A percentile compares a stretch with the other conserved stretches of the same genome.
phyloP scores from a whole-genome alignment of 1,284 basidiomycete genomes.

The Cutaneotrichosporon cutaneum region DNA sequence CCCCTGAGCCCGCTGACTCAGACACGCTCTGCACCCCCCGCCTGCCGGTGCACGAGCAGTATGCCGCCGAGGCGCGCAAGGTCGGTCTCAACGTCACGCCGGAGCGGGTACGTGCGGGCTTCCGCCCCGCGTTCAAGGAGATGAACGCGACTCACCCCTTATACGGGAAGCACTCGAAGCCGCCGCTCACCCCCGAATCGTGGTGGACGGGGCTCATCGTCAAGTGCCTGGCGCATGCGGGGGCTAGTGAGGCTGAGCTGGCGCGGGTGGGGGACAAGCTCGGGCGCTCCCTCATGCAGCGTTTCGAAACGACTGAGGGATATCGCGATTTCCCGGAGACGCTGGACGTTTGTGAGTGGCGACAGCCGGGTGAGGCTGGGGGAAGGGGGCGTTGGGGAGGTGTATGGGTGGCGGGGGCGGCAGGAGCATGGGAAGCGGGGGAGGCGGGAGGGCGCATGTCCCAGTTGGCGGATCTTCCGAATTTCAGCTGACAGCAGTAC shows the following conservation, averaged over 20 bases:
- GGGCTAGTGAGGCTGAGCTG: conserved; percentile 35
- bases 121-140: conserved; percentile 51
- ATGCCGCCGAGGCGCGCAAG: conserved; percentile 48
- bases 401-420: not conserved
- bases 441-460: too few species aligned
- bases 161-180: conserved; percentile 45
- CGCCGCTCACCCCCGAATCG: conserved; percentile 42
- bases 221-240: conserved; percentile 43
- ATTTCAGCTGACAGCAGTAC: conserved; percentile 34
- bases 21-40: conserved; percentile 53
- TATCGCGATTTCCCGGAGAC: conserved; percentile 50
- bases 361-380: not conserved
- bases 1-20: conserved; percentile 14
- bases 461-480: too few species aligned
- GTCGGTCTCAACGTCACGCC: conserved; percentile 44
- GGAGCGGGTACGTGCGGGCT: conserved; percentile 40
- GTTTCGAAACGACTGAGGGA: conserved; percentile 50
- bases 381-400: too few species aligned
- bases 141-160: conserved; percentile 37
- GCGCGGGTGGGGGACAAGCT: conserved; percentile 28
- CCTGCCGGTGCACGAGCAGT: conserved; percentile 50
- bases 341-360: conserved; percentile 33
- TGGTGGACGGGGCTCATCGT: conserved; percentile 52
- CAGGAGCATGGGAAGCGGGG: not conserved
- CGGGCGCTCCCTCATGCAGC: conserved; percentile 32